Base-by-base conservation (phyloP, 257 asterid species). In the Solanum tacnaense region DNA sequence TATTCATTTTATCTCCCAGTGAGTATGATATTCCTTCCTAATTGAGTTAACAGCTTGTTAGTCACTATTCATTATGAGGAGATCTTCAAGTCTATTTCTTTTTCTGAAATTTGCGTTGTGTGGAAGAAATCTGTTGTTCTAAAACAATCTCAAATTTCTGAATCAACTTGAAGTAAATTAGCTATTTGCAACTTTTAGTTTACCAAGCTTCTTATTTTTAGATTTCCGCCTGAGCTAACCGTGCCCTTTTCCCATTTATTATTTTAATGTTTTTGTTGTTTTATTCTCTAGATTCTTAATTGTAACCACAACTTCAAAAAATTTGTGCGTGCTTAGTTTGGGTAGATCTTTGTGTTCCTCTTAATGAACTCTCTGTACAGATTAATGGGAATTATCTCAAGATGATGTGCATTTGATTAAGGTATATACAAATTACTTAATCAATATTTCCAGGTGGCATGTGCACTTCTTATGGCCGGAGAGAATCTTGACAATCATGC, bases 1-100 rank as follows among this genome's bases (percentile, higher is more conserved):
- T 97, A 97, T 92, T 97, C 99, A 20, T 97, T 95, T 91, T 97
- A 97, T 93, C 98, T 97, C 87, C 98, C 98, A 5, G 98, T 97
- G 90, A 96, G 98, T 88, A 18, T 56, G n/a, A 31, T 75, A 31
- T 84, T 36, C 75, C 41, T 36, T 31, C 62, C 81, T 56, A 27
- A 32, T 86, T 71, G 81, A 29, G n/a, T 56, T 49, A 41, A 38
- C 15, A 39, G 39, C 52, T 41, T 71, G 71, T 62, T 71, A 41
- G 23, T 78, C 13, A 4, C 62, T 78, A 36, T 49, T 76, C 29
- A 46, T 44, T 60, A 44, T 12, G 32, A 84, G 46, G 29, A 78
- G 18, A 5, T 78, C 62, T 78, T 79, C 56, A 25, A 12, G 0
- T 13, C 62, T 78, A 78, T 41, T 25, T 78, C 84, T 39, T 78